A percentile compares a stretch with the other conserved stretches of the same genome.
These are phyloP conservation scores for Colletotrichum ledebouriae DNA, from an alignment of 2,329 filamentous ascomycete genomes.

Conservation along the genomic window DNA sequence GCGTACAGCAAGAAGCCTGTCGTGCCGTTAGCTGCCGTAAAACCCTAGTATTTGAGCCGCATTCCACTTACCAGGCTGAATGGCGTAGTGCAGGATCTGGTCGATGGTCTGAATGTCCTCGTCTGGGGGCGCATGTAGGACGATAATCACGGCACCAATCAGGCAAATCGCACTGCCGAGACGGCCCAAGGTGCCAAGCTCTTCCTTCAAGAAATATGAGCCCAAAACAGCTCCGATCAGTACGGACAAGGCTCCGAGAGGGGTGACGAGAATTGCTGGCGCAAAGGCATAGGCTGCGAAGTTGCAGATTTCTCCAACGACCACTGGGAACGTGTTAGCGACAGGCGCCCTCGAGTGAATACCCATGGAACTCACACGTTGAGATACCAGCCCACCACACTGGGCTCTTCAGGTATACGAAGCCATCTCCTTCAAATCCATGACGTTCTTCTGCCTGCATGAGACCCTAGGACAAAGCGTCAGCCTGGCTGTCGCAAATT, in stretches of 20 bases:
- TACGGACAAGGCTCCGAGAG: conserved; percentile 92
- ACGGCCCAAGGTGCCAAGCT: conserved; percentile 90
- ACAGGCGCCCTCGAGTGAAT: background rate
- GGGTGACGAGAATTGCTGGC: conserved; percentile 97
- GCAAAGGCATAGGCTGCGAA: conserved; percentile 99
- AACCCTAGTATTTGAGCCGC: background rate
- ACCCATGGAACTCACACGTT: conserved; percentile 75
- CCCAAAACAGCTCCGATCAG: conserved; percentile 95
- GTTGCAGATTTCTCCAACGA: conserved; percentile 93
- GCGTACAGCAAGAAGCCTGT: conserved; percentile 92
- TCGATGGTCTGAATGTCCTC: conserved; percentile 92
- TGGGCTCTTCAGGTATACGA: conserved; percentile 93
- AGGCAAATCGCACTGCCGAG: conserved; percentile 96
- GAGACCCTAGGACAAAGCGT: conserved; percentile 73
- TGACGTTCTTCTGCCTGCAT: conserved; percentile 91
- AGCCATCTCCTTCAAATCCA: conserved; percentile 97
- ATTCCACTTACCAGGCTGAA: conserved; percentile 81
- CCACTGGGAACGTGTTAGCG: conserved; percentile 69
- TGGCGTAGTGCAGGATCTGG: conserved; percentile 89
- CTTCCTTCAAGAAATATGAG: conserved; percentile 93
- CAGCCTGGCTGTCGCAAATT: conserved; percentile 39
- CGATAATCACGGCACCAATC: conserved; percentile 96
- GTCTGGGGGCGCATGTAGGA: conserved; percentile 95
- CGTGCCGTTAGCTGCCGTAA: conserved; percentile 24
- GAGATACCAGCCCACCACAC: conserved; percentile 97